Base-by-base conservation (phyloP, 2,329 filamentous ascomycete genomes). In the Botrytis tulipae region DNA sequence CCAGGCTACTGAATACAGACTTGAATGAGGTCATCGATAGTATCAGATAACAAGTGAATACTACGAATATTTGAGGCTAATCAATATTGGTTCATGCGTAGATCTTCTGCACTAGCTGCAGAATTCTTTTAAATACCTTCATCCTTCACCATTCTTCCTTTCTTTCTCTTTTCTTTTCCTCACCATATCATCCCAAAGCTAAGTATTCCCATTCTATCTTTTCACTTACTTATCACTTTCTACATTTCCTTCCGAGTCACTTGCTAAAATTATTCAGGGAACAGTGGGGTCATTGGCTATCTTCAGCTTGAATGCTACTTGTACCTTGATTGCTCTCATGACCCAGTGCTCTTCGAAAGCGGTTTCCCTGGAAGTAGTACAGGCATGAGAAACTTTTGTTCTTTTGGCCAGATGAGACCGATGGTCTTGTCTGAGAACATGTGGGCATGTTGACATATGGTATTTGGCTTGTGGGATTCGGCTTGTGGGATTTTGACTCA, bases 401-500 rank as follows among this genome's bases (percentile, higher is more conserved):
- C 44, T 66, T 65, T 48, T 65, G 62, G 42, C n/a, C 29, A 25
- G 29, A 66, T 66, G 12, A 48, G 44, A 66, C 20, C 29, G 63
- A 66, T 66, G 63, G 63, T 66, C 29, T 35, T 35, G 25, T 48
- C 20, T 35, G 42, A 66, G 63, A 66, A 51, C 32, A 22, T 67
- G 20, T 66, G 44, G 42, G 20, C 25, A 35, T 10, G 4, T 48
- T 66, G 42, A 3, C 62, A 18, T 44, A 18, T 44, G 42, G 42
- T 44, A 18, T 18, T 44, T 44, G n/a, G 37, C 61, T 16, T 44
- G 4, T 44, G 42, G 42, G 14, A 20, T 7, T 18, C 16, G 42
- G 2, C n/a, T 65, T 65, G 62, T 32, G 61, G 62, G 5, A 22
- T 35, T 65, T 32, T 3, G n/a, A 9, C 29, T 18, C 14, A 12